Percentiles rank a stretch among this genome's conserved stretches.
phyloP scores from a whole-genome alignment of 1,284 basidiomycete genomes.

The Grifola frondosa region DNA sequence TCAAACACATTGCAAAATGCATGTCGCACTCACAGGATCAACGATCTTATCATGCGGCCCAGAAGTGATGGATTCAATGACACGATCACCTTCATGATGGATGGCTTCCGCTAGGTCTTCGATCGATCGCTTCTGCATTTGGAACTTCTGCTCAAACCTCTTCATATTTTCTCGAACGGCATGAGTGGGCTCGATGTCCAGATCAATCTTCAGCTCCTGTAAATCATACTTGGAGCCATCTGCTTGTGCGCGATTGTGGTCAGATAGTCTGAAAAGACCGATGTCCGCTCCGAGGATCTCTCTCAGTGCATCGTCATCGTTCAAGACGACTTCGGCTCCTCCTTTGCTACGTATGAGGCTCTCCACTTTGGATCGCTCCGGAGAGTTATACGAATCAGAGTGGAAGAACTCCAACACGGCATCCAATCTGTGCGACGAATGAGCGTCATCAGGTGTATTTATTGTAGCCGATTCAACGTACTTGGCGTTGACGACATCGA shows the following conservation, averaged over 20 bases:
- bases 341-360: too few relatives aligned
- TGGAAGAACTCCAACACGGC: neutral
- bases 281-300: slow-evolving; percentile 5
- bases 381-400: neutral
- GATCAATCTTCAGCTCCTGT: slow-evolving; percentile 22
- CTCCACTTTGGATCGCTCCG: slow-evolving; percentile 2
- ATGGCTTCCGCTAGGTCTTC: slow-evolving; percentile 20
- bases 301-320: neutral
- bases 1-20: too few relatives aligned
- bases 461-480: slow-evolving; percentile 7
- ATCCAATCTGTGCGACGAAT: slow-evolving; percentile 1
- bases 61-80: slow-evolving; percentile 24
- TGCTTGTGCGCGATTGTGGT: neutral
- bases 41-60: slow-evolving; percentile 30
- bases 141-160: slow-evolving; percentile 29
- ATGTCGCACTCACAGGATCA: slow-evolving; percentile 23
- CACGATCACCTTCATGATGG: slow-evolving; percentile 21
- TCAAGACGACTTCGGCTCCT: neutral
- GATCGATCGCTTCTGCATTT: slow-evolving; percentile 25
- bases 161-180: slow-evolving; percentile 23
- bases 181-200: slow-evolving; percentile 21
- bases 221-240: slow-evolving; percentile 12
- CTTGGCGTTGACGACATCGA: slow-evolving; percentile 32
- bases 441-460: slow-evolving; percentile 28
- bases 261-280: too few relatives aligned